Percentiles rank a stretch among this genome's conserved stretches.
Evolutionary conservation across 2,329 filamentous ascomycete species (phyloP).

Genomic region (Stagonosporopsis vannaccii): DNA sequence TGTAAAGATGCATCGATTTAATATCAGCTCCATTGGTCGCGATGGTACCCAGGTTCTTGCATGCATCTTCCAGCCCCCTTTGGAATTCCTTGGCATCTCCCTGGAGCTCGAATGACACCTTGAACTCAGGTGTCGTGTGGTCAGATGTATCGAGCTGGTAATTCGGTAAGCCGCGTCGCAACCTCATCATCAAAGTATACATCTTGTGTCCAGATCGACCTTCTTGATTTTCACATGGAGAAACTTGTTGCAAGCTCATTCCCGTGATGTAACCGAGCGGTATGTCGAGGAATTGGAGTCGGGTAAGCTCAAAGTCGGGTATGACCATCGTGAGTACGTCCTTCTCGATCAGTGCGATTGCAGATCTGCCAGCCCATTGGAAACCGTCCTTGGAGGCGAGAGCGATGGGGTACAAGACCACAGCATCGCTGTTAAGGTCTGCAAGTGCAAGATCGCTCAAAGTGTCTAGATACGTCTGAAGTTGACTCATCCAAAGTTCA

Average conservation of each 20-base stretch:
- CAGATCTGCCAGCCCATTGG: constrained; percentile 27
- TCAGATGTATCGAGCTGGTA: constrained; percentile 34
- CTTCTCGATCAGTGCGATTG: constrained; percentile 28
- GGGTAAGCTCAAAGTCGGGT: constrained; percentile 21
- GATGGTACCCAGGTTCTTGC: not conserved
- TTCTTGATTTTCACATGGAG: constrained; percentile 14
- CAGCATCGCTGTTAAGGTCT: constrained; percentile 18
- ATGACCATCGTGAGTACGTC: constrained; percentile 33
- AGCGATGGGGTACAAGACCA: constrained; percentile 32
- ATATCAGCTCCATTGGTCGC: not conserved
- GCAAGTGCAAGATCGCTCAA: constrained; percentile 26
- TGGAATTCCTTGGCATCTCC: constrained; percentile 33
- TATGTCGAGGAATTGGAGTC: constrained; percentile 39
- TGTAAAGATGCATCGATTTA: not conserved
- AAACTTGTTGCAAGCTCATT: constrained; percentile 10
- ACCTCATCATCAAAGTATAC: constrained; percentile 5
- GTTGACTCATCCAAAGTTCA: constrained; percentile 36
- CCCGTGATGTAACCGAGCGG: constrained; percentile 32
- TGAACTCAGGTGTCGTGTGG: constrained; percentile 27
- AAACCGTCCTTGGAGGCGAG: constrained; percentile 33
- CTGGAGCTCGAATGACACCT: constrained; percentile 27
- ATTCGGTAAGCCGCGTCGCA: constrained; percentile 19
- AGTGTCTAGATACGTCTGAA: constrained; percentile 39
- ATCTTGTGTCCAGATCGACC: constrained; percentile 13
- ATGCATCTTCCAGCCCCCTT: constrained; percentile 2